Conservation (phyloP, 23 red algal species). For the Gracilaria caudata region DNA sequence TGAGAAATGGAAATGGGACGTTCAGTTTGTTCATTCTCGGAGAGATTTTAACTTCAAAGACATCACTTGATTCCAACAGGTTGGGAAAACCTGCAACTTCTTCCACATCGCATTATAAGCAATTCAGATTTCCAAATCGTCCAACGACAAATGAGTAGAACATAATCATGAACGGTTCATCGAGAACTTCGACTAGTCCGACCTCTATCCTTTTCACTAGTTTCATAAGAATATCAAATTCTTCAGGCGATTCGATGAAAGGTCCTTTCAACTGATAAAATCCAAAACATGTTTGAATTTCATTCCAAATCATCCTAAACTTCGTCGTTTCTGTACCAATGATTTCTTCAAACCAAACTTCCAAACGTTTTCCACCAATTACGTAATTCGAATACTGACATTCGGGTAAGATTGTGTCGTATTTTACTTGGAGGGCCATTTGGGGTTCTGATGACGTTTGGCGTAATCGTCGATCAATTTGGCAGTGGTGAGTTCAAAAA, state of each 20-base stretch:
- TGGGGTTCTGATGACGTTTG: background rate
- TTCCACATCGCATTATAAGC: too few relatives aligned
- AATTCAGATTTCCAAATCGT: too few relatives aligned
- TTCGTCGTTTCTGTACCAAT: background rate
- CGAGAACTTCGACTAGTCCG: too few relatives aligned
- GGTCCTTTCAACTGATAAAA: background rate
- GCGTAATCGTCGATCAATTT: background rate
- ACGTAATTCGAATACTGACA: background rate
- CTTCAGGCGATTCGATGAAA: background rate
- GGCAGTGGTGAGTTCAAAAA: background rate
- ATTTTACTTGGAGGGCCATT: background rate
- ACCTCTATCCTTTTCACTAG: background rate
- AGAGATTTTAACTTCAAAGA: too few relatives aligned
- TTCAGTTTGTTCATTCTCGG: too few relatives aligned
- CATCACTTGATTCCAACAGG: too few relatives aligned
- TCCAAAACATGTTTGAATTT: background rate
- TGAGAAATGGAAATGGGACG: too few relatives aligned
- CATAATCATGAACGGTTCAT: too few relatives aligned
- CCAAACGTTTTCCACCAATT: background rate
- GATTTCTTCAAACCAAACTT: background rate
- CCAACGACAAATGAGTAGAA: too few relatives aligned
- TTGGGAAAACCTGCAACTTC: too few relatives aligned
- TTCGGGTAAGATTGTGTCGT: background rate
- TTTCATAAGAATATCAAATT: background rate
- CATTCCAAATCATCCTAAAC: background rate